Evolutionary conservation across 1,284 basidiomycete species (phyloP).

Genomic region (Rhodotorula sp.): DNA sequence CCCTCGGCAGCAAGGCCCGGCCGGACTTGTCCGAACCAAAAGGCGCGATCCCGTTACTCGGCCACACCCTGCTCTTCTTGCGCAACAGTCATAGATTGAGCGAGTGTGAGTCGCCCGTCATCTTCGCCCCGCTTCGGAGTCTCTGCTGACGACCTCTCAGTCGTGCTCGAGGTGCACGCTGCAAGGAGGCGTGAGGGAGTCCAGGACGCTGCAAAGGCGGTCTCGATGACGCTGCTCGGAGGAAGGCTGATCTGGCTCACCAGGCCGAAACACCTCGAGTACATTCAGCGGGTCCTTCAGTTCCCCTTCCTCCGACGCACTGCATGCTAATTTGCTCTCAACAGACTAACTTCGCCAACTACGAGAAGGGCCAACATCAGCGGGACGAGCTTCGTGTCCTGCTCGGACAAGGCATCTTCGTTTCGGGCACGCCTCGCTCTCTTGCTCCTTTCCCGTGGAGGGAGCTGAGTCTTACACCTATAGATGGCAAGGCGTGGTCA

Average conservation of each 20-base stretch:
- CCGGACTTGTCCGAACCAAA: conserved; percentile 6
- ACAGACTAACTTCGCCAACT: conserved; percentile 48
- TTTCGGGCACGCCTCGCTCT: neutral
- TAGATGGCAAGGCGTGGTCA: conserved; percentile 43
- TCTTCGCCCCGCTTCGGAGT: neutral
- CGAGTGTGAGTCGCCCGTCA: neutral
- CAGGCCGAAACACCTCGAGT: neutral
- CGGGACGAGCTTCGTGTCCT: neutral
- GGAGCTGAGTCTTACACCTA: neutral
- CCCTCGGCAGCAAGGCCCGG: neutral
- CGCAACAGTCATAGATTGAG: neutral
- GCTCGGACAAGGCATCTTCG: conserved; percentile 24
- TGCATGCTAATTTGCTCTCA: conserved; percentile 44
- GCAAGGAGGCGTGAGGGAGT: neutral
- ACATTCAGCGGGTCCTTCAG: neutral
- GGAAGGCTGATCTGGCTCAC: neutral
- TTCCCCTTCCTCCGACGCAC: neutral
- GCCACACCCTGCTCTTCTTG: neutral
- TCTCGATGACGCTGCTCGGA: neutral
- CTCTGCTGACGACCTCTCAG: neutral
- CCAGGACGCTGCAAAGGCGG: neutral
- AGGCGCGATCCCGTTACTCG: neutral
- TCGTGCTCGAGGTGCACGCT: neutral
- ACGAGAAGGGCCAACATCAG: conserved; percentile 20
- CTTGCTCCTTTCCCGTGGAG: neutral